Percentiles rank a stretch among this genome's conserved stretches.
Evolutionary conservation across 192 early-diverging fungal species (phyloP).

Genomic region (Mortierella antarctica): DNA sequence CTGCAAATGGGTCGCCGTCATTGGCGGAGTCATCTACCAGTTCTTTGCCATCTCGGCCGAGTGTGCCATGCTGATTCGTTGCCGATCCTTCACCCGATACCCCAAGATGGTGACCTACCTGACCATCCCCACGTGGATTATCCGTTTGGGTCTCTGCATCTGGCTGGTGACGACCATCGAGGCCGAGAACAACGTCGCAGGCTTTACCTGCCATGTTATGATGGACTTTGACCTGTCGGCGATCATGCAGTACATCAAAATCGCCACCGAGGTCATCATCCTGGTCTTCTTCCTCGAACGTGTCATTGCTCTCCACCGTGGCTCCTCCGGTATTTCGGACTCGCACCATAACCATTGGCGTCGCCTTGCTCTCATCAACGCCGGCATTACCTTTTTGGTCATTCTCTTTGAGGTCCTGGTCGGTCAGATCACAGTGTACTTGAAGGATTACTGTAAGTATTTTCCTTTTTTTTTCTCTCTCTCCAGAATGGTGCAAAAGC

Average conservation of each 20-base stretch:
- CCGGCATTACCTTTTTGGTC: constrained; percentile 46
- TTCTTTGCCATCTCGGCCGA: constrained; percentile 51
- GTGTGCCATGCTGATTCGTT: constrained; percentile 49
- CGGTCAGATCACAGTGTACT: constrained; percentile 41
- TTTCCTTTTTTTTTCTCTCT: background rate
- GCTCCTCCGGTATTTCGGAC: constrained; percentile 11
- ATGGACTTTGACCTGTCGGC: constrained; percentile 35
- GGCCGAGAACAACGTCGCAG: constrained; percentile 16
- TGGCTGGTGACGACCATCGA: constrained; percentile 41
- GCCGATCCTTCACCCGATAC: constrained; percentile 39
- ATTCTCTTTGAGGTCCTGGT: constrained; percentile 50
- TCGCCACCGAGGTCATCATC: constrained; percentile 50
- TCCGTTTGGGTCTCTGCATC: constrained; percentile 41
- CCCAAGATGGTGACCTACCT: constrained; percentile 36
- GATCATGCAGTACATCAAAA: constrained; percentile 49
- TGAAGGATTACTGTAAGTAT: constrained; percentile 35
- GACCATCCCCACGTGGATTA: constrained; percentile 42
- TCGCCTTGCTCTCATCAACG: constrained; percentile 44
- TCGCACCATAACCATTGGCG: constrained; percentile 37
- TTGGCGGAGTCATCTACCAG: constrained; percentile 51
- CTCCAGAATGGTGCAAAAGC: background rate
- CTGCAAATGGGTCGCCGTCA: constrained; percentile 40
- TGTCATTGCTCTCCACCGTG: constrained; percentile 38
- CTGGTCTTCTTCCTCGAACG: constrained; percentile 45
- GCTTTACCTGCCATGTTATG: constrained; percentile 16